Evolutionary conservation across 2,329 filamentous ascomycete genomes (phyloP).

Genomic region (Calonectria crousiana): DNA sequence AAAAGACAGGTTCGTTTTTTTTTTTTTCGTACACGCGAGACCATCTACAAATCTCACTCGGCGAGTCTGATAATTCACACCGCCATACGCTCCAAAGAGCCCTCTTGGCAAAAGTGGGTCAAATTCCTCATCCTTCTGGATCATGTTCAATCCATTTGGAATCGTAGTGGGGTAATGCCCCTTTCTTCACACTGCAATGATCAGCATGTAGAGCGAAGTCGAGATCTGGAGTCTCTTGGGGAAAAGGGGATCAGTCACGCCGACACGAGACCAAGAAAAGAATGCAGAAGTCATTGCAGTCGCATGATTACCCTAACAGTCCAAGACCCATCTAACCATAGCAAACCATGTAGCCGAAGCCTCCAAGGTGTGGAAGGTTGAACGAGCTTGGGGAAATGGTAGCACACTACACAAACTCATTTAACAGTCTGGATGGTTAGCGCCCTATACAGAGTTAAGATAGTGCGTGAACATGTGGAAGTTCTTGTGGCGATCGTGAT

Average conservation of each 20-base stretch:
- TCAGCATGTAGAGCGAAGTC: not conserved
- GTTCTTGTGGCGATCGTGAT: slow-evolving; percentile 1
- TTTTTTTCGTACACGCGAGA: not conserved
- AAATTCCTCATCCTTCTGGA: not conserved
- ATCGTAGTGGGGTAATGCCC: not conserved
- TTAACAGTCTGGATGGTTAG: not conserved
- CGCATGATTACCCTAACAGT: not conserved
- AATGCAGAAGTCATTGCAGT: not conserved
- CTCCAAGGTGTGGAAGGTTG: not conserved
- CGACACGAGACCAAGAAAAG: not conserved
- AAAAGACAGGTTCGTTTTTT: not conserved
- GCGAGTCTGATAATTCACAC: not conserved
- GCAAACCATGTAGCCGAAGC: too few species aligned
- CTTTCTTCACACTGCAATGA: not conserved
- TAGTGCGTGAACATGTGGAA: slow-evolving; percentile 7
- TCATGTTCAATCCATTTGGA: not conserved
- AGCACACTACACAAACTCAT: not conserved
- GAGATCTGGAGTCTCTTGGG: too few species aligned
- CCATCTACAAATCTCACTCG: not conserved
- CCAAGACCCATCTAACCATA: not conserved
- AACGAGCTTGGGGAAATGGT: not conserved
- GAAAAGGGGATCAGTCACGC: not conserved
- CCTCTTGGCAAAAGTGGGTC: not conserved
- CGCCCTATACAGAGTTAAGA: not conserved
- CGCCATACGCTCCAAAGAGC: not conserved